These are phyloP conservation scores for Kregervanrija delftensis DNA, from an alignment of 805 yeast genomes.

Conservation along the genomic window DNA sequence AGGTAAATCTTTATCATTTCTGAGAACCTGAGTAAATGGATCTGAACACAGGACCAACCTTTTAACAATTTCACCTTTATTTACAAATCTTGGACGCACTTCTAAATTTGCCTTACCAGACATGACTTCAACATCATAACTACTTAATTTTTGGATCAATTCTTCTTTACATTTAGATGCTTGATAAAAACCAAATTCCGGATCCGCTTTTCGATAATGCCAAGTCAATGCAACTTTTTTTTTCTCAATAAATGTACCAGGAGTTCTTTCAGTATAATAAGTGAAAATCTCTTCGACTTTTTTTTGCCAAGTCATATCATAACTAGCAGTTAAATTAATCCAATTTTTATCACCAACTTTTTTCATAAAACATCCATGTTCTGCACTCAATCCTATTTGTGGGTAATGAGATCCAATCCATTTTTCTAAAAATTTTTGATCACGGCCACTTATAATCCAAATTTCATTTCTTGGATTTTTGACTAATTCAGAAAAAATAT, in stretches of 20 bases:
- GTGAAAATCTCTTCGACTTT: slow-evolving; percentile 69
- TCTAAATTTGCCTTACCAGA: slow-evolving; percentile 95
- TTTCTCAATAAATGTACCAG: slow-evolving; percentile 79
- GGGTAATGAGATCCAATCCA: slow-evolving; percentile 71
- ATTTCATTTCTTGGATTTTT: slow-evolving; percentile 77
- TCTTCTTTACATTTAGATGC: slow-evolving; percentile 67
- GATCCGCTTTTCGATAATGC: slow-evolving; percentile 96
- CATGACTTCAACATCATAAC: slow-evolving; percentile 90
- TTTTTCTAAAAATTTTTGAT: slow-evolving; percentile 77
- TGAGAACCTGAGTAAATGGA: slow-evolving; percentile 32
- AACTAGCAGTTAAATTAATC: slow-evolving; percentile 75
- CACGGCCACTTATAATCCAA: slow-evolving; percentile 96
- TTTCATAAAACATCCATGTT: slow-evolving; percentile 94
- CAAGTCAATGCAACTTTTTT: slow-evolving; percentile 94
- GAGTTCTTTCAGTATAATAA: slow-evolving; percentile 78
- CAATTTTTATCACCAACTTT: slow-evolving; percentile 59
- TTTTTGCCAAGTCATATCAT: slow-evolving; percentile 94
- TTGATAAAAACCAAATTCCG: slow-evolving; percentile 84
- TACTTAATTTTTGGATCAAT: slow-evolving; percentile 47
- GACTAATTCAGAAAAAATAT: slow-evolving; percentile 52
- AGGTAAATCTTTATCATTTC: slow-evolving; percentile 43
- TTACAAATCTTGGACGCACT: slow-evolving; percentile 91
- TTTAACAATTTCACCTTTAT: slow-evolving; percentile 94
- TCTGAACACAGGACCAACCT: slow-evolving; percentile 62
- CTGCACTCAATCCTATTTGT: slow-evolving; percentile 81